Percentiles rank a stretch among this genome's conserved stretches.
phyloP scores from a whole-genome alignment of 345 rosid genomes.

The Euphorbia tirucalli region DNA sequence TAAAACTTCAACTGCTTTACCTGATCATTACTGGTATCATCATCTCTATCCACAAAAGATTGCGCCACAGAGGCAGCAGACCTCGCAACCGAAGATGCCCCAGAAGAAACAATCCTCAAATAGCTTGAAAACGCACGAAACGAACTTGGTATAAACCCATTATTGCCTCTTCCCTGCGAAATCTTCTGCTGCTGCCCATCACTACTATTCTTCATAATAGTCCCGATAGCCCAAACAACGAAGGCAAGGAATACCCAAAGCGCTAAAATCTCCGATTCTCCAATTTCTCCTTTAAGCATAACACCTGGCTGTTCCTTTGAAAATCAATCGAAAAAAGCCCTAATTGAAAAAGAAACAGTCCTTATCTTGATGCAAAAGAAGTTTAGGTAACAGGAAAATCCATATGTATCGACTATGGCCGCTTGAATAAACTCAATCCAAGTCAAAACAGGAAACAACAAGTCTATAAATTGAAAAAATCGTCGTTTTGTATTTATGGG shows the following conservation, averaged over 20 bases:
- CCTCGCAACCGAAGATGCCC: conserved; percentile 85
- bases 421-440: background rate
- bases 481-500: background rate
- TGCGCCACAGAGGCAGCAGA: conserved; percentile 82
- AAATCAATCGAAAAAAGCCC: conserved; percentile 7
- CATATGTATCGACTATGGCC: conserved; percentile 8
- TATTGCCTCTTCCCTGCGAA: conserved; percentile 17
- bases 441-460: background rate
- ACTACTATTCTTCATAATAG: conserved; percentile 60
- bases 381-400: conserved; percentile 20
- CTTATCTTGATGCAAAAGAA: background rate
- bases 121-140: conserved; percentile 78
- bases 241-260: conserved; percentile 36
- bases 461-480: background rate
- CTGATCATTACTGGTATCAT: conserved; percentile 62
- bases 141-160: conserved; percentile 64
- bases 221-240: conserved; percentile 34
- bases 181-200: conserved; percentile 36
- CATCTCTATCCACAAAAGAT: conserved; percentile 66
- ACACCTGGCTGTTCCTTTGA: conserved; percentile 32
- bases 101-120: conserved; percentile 73
- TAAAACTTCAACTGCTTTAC: conserved; percentile 28
- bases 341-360: conserved; percentile 15
- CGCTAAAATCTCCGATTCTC: conserved; percentile 29
- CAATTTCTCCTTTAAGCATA: conserved; percentile 42